Evolutionary conservation across 2,329 filamentous ascomycete species (phyloP), one percentile per base, ranked within the genome.

Genomic region (Aspergillus sp.): DNA sequence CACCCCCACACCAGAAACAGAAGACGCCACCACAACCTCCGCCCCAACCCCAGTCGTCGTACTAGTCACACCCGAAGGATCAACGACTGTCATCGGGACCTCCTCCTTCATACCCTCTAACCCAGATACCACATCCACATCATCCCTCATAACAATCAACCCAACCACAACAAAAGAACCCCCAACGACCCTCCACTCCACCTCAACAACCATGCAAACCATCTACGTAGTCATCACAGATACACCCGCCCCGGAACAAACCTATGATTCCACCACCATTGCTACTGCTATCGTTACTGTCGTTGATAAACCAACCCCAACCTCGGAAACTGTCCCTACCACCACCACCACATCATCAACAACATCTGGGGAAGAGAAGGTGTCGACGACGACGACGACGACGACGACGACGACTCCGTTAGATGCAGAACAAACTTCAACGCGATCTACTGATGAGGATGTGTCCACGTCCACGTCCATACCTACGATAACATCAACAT

Each of bases 1-100:
- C 8, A 42, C 10, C 2, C 21, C 19, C 4, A 17, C 52, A 23
- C 10, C 52, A 17, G 38, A 23, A 19, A 15, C 10, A 47, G 21
- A n/a, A 5, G 39, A 55, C 10, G 7, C 57, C n/a, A 39, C 13
- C 27, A 30, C 58, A 5, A 47, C 38, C 15, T 36, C 53, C 10
- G 54, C 39, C 25, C 38, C 38, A 36, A 58, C 55, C 4, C 54
- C 58, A 2, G 50, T 60, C 3, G 42, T 62, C 15, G 41, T 65
- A 17, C 30, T 57, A 19, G 44, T 60, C 30, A 60, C 62, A 3
- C 48, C 32, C 2, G 60, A 56, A 38, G 21, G 48, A 13, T 23
- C 53, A 55, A 57, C 60, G 0, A 53, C 57, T 1, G 11, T 50
- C 11, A 39, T 48, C n/a, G 54, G 58, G 7, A 51, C 42, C 5